Conservation (phyloP, 805 yeast species). For the Zygotorulaspora chibaensis region DNA sequence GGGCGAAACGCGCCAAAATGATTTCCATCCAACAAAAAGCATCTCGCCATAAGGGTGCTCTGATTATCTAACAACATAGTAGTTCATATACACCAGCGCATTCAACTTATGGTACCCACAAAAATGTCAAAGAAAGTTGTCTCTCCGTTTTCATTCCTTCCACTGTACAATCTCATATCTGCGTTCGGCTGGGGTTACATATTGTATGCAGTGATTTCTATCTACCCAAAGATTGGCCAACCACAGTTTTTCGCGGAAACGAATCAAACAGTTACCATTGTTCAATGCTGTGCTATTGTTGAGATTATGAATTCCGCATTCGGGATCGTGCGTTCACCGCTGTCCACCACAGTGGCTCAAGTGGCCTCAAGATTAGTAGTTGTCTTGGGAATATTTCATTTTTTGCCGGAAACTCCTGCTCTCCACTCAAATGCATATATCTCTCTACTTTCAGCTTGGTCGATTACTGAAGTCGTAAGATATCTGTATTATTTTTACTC, state of each 20-base stretch:
- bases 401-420: slow-evolving; percentile 64
- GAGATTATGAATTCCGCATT: slow-evolving; percentile 74
- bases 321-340: slow-evolving; percentile 82
- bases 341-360: slow-evolving; percentile 80
- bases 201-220: slow-evolving; percentile 40
- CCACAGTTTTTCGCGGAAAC: slow-evolving; percentile 62
- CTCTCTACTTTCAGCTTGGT: slow-evolving; percentile 78
- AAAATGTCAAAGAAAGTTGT: slow-evolving; percentile 22
- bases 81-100: neutral
- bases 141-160: slow-evolving; percentile 32
- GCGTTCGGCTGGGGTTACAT: slow-evolving; percentile 53
- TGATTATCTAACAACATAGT: too few relatives aligned
- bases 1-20: neutral
- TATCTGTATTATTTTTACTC: slow-evolving; percentile 65
- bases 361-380: slow-evolving; percentile 80
- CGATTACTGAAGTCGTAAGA: slow-evolving; percentile 87
- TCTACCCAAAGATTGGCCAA: slow-evolving; percentile 50
- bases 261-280: slow-evolving; percentile 50
- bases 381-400: slow-evolving; percentile 74
- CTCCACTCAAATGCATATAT: slow-evolving; percentile 51
- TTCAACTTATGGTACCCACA: neutral
- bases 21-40: neutral
- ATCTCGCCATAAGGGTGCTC: too few relatives aligned
- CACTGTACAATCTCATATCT: slow-evolving; percentile 49
- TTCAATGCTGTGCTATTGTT: slow-evolving; percentile 75